Evolutionary conservation across 2,329 filamentous ascomycete species (phyloP), one percentile per base, ranked within the genome.

Genomic region (Curvularia sp.): DNA sequence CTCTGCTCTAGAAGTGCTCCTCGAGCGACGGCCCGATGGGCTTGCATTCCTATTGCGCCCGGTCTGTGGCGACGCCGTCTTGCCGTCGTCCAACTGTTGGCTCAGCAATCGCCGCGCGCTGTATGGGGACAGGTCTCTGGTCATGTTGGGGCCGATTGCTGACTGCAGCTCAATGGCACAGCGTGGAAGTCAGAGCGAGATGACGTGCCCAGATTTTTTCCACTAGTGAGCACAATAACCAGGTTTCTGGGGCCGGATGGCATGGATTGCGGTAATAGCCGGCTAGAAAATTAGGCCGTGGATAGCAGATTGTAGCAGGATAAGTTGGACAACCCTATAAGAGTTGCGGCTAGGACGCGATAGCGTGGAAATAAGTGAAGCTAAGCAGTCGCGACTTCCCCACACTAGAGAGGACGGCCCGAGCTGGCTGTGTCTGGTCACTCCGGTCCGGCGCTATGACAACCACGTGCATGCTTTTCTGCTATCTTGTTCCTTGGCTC

Each of bases 111-210:
- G 67, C 36, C 73, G 64, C 34, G 70, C 68, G 56, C 73, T 75
- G 61, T 66, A 73, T 21, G 72, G 71, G 38, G 74, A 75, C 52
- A 74, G 59, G 23, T 73, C 72, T 55, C 71, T 69, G 28, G 65
- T 58, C 68, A 70, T 70, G 52, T 32, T 61, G 55, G 30, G 45
- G 49, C 54, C 51, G 49, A 34, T 27, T 56, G 19, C 30, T 55
- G 45, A 34, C 39, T 32, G 48, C 53, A 42, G 21, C 32, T 36
- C 25, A 21, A 57, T 47, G 51, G 54, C 57, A 50, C 51, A 39
- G 51, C 38, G 46, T 55, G 30, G 32, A 38, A 42, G 32, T 46
- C 50, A 41, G 51, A 55, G 54, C 51, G 57, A 53, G 51, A 62
- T 61, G 57, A 54, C 55, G 61, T 61, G 61, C 57, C 58, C 49